Evolutionary conservation across 2,329 filamentous ascomycete species (phyloP), one percentile per base, ranked within the genome.

Genomic region (Juglanconis juglandina): DNA sequence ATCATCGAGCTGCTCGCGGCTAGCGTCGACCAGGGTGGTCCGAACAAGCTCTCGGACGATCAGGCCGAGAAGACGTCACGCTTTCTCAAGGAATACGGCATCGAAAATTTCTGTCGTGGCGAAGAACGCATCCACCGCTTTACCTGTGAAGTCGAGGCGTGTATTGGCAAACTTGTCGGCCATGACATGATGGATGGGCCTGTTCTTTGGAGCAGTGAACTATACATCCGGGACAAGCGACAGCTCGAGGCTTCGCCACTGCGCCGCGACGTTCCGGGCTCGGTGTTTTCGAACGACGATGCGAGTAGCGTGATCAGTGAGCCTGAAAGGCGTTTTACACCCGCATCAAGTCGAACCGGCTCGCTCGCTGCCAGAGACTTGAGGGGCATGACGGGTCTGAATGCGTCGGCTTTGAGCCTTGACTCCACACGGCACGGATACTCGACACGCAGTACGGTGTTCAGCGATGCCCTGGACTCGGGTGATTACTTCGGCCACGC

Each of bases 111-210:
- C 66, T 99, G 95, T 75, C 89, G 87, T 66, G 95, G 94, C 5
- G 95, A 99, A 72, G 95, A 99, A 75, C 81, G 95, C 54, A 94
- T 99, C 41, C 95, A 98, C 71, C 87, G 93, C 10, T 95, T 99
- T 73, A 95, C 89, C 70, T 90, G 92, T 66, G 95, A 98, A 71
- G 84, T 98, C 34, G 90, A 94, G 68, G 89, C 86, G 63, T 96
- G 92, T 69, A 88, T 96, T 65, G 89, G 87, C 66, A 92, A 92
- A 70, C 80, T 98, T 7, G 88, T 96, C 35, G 92, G 91, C 34
- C 91, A 96, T 62, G 92, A 87, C 50, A 87, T 96, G 63, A 81
- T 90, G 63, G 91, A 96, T 42, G 91, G 90, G 0, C 92, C 94
- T 0, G 91, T 96, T 0, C 78, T 98, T 2, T 97, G 92, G 92